Evolutionary conservation across 176 grass and related monocot species (phyloP), one percentile per base, ranked within the genome.

Genomic region (Cymbopogon citratus): DNA sequence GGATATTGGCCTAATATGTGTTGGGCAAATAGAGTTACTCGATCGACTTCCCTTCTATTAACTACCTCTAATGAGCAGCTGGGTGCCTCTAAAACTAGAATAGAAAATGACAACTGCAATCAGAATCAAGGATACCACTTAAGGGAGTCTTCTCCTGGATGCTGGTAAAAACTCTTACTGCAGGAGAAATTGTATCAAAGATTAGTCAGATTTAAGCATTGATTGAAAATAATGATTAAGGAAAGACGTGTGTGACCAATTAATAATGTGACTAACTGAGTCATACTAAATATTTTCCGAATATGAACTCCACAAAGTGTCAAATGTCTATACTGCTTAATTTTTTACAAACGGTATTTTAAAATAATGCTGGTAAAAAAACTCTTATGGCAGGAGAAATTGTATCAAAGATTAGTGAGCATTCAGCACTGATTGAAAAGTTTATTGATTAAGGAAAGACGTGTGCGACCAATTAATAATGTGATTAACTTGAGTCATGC

Each of bases 141-240:
- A 89, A 81, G 10, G 96, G 92, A 90, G 96, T 92, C 79, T 88
- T 87, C 85, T 98, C 96, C 84, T 98, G 92, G 80, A 95, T 89
- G 83, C 84, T 98, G 51, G 92, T 98, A 63, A 98, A 98, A 77
- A 98, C 91, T 93, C 96, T 89, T 74, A 95, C 92, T 98, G 90
- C 73, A 90, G 76, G 39, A 38, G 34, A 83, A 84, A 67, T 11
- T 45, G 49, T 10, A 71, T 24, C 82, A 60, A 79, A 66, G 19
- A 76, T 79, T 79, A 87, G 66, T 12, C 1, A 81, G 29, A 46
- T 77, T 85, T 73, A 18, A 63, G 45, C 48, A 45, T 29, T 51
- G 33, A 1, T 63, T n/a, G 5, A 43, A 79, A 21, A 69, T n/a
- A n/a, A n/a, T n/a, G n/a, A n/a, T n/a, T n/a, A n/a, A n/a, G n/a